phyloP scores from a whole-genome alignment of 2,329 filamentous ascomycete species.

The Diaporthe velutina region DNA sequence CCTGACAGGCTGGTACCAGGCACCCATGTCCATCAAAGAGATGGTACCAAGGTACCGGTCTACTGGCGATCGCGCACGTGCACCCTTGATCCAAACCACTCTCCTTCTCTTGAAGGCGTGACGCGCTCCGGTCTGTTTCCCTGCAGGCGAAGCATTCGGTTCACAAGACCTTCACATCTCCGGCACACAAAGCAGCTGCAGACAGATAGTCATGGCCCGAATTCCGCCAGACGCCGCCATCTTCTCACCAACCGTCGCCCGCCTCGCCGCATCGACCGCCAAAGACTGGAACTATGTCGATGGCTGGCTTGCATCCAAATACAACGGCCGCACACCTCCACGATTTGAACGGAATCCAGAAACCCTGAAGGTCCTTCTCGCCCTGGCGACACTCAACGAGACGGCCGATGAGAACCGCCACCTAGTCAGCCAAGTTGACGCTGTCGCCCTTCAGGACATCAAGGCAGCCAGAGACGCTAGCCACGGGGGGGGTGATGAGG shows the following conservation, averaged over 20 bases:
- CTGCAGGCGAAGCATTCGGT: not conserved
- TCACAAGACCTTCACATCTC: no score
- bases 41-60: not conserved
- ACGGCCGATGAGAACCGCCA: conserved; percentile 78
- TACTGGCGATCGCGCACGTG: not conserved
- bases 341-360: conserved; percentile 89
- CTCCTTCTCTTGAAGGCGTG: not conserved
- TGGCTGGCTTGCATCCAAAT: conserved; percentile 82
- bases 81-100: not conserved
- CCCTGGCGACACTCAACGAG: conserved; percentile 82
- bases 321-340: conserved; percentile 73
- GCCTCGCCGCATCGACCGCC: conserved; percentile 83
- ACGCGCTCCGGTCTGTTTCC: not conserved
- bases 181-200: not conserved
- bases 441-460: conserved; percentile 69
- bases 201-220: conserved; percentile 51
- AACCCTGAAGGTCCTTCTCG: conserved; percentile 81
- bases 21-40: not conserved
- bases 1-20: not conserved
- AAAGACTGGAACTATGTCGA: conserved; percentile 95
- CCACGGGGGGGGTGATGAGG: conserved; percentile 43
- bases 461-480: conserved; percentile 48
- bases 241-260: conserved; percentile 76
- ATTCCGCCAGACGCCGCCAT: conserved; percentile 63
- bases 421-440: conserved; percentile 70